Evolutionary conservation across 176 grass and related monocot species (phyloP).

Genomic region (Tillandsia fasciculata): DNA sequence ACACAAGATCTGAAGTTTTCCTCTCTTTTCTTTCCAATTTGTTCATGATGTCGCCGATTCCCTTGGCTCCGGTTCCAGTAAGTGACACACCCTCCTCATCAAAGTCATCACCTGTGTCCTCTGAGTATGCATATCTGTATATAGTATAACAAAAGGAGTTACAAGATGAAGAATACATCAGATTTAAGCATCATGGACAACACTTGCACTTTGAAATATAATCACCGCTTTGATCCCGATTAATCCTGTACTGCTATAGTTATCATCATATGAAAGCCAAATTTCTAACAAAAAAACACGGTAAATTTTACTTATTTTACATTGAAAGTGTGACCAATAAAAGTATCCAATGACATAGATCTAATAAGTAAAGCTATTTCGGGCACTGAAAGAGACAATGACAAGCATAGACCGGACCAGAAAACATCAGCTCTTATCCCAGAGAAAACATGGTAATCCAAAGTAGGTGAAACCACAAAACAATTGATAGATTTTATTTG

Average conservation of each 20-base stretch:
- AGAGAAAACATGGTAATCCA: no score
- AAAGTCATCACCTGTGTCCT: constrained; percentile 74
- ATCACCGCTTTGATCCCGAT: background rate
- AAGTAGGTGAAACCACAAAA: background rate
- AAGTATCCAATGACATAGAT: no score
- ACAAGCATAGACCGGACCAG: no score
- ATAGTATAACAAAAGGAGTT: background rate
- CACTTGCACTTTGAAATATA: background rate
- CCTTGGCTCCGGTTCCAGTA: constrained; percentile 56
- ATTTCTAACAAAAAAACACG: background rate
- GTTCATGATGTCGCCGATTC: constrained; percentile 81
- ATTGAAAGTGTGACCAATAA: no score
- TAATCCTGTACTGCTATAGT: background rate
- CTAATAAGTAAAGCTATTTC: background rate
- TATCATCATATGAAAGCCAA: background rate
- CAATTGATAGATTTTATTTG: background rate
- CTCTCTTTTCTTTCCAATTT: constrained; percentile 52
- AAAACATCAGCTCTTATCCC: no score
- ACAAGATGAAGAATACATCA: background rate
- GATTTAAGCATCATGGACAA: background rate
- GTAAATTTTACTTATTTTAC: background rate
- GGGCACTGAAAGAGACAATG: no score
- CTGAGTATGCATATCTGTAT: constrained; percentile 83
- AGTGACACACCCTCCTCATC: constrained; percentile 90
- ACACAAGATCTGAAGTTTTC: constrained; percentile 40